These are phyloP conservation scores for Haplosporangium sp. DNA, from an alignment of 371 early-diverging fungal species.

Conservation along the genomic window DNA sequence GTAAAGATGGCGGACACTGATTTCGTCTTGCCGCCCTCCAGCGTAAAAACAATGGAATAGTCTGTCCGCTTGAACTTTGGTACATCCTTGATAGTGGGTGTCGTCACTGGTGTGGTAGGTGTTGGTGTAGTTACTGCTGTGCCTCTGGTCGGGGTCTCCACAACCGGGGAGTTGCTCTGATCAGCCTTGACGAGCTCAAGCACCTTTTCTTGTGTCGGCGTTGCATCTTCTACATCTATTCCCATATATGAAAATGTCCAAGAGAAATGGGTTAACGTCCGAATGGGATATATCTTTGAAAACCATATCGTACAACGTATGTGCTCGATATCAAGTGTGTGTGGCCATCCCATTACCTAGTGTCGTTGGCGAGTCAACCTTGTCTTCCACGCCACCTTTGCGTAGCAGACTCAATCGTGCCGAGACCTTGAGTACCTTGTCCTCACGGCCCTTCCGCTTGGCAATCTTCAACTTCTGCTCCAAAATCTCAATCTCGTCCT, in stretches of 20 bases:
- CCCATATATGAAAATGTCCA: too few relatives aligned
- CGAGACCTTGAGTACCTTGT: slow-evolving; percentile 90
- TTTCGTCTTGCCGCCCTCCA: slow-evolving; percentile 79
- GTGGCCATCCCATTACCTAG: slow-evolving; percentile 10
- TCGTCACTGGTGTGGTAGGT: slow-evolving; percentile 11
- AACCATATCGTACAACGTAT: too few relatives aligned
- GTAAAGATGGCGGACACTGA: slow-evolving; percentile 73
- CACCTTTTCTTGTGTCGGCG: slow-evolving; percentile 41
- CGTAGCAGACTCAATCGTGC: slow-evolving; percentile 73
- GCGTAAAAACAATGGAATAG: slow-evolving; percentile 79
- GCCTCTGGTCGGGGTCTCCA: slow-evolving; percentile 30
- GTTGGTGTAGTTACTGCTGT: slow-evolving; percentile 11
- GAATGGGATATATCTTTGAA: too few relatives aligned
- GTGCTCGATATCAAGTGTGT: too few relatives aligned
- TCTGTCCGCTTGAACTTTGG: slow-evolving; percentile 72
- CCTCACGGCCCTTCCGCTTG: slow-evolving; percentile 86
- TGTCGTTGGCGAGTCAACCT: slow-evolving; percentile 6
- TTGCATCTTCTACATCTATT: slow-evolving; percentile 22
- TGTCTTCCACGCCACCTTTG: slow-evolving; percentile 55
- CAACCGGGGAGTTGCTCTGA: slow-evolving; percentile 14
- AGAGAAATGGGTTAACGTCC: too few relatives aligned
- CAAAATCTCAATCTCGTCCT: slow-evolving; percentile 94
- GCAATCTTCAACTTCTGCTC: slow-evolving; percentile 99
- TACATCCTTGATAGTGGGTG: slow-evolving; percentile 49
- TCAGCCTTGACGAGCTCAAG: slow-evolving; percentile 15